phyloP scores from a whole-genome alignment of 257 asterid genomes.

The Oldenlandia corymbosa region DNA sequence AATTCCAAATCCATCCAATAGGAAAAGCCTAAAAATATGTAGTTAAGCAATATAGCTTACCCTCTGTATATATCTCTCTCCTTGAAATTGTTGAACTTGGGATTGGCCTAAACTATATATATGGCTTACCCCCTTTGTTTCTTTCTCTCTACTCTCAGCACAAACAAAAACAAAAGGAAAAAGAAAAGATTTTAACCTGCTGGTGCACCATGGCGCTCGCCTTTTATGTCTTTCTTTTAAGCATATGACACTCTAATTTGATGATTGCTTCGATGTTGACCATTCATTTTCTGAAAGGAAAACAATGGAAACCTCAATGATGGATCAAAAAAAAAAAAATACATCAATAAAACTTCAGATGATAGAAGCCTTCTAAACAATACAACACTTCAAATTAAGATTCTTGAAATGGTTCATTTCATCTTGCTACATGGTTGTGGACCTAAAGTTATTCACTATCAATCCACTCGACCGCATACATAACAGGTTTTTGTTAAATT shows the following conservation, averaged over 20 bases:
- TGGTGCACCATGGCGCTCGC: slow-evolving; percentile 97
- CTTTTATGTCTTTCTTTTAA: slow-evolving; percentile 94
- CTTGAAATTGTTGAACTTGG: not conserved
- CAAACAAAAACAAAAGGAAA: not conserved
- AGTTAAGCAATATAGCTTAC: not conserved
- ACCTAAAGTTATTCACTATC: not conserved
- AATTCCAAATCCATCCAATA: no score
- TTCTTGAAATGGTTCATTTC: not conserved
- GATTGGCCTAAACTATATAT: not conserved
- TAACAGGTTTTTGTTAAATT: not conserved
- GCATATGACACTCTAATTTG: slow-evolving; percentile 96
- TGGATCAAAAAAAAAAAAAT: not conserved
- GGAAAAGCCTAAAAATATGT: no score
- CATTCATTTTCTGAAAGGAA: slow-evolving; percentile 77
- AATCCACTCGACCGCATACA: not conserved
- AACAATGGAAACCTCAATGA: not conserved
- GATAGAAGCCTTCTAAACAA: not conserved
- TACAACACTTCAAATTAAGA: not conserved
- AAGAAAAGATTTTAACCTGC: slow-evolving; percentile 47
- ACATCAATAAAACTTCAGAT: no score
- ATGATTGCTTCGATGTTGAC: slow-evolving; percentile 91
- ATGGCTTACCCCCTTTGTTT: no score
- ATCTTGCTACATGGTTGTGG: not conserved
- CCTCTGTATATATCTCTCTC: no score
- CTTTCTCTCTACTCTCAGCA: not conserved